Evolutionary conservation across 192 early-diverging fungal genomes (phyloP).

Genomic region (Entomortierella chlamydospora): DNA sequence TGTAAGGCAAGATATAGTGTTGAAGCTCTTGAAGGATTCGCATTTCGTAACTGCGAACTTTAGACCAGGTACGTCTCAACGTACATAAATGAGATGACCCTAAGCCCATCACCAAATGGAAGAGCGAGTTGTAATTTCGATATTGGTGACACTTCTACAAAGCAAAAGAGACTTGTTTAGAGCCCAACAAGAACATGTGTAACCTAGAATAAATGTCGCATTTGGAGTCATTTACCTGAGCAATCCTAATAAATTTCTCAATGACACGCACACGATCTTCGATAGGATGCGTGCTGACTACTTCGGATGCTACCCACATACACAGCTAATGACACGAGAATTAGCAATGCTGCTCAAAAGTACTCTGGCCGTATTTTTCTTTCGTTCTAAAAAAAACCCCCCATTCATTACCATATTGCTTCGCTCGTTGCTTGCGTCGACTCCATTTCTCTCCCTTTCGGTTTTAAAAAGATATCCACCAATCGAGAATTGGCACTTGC

Average conservation of each 20-base stretch:
- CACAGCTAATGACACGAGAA: constrained; percentile 26
- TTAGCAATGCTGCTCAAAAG: no score
- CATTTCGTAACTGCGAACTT: constrained; percentile 57
- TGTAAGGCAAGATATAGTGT: constrained; percentile 63
- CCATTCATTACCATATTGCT: constrained; percentile 42
- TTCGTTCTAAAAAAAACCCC: no score
- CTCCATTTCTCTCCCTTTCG: constrained; percentile 17
- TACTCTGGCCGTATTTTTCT: no score
- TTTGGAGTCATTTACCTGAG: constrained; percentile 50
- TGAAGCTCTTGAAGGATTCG: constrained; percentile 60
- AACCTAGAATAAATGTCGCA: background rate
- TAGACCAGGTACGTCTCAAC: constrained; percentile 65
- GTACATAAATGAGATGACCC: constrained; percentile 64
- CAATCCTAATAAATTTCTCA: constrained; percentile 73
- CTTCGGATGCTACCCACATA: constrained; percentile 71
- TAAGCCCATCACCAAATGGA: constrained; percentile 67
- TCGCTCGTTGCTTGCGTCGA: constrained; percentile 40
- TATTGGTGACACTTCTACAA: constrained; percentile 66
- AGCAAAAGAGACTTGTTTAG: background rate
- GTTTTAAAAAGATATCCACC: constrained; percentile 34
- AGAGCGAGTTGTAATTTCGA: constrained; percentile 67
- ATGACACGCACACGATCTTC: constrained; percentile 66
- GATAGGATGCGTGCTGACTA: constrained; percentile 55
- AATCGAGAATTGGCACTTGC: constrained; percentile 19
- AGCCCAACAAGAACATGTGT: background rate